Percentiles rank a stretch among this genome's conserved stretches.
phyloP scores from a whole-genome alignment of 78 protist species.

The Speleostelium caveatum region DNA sequence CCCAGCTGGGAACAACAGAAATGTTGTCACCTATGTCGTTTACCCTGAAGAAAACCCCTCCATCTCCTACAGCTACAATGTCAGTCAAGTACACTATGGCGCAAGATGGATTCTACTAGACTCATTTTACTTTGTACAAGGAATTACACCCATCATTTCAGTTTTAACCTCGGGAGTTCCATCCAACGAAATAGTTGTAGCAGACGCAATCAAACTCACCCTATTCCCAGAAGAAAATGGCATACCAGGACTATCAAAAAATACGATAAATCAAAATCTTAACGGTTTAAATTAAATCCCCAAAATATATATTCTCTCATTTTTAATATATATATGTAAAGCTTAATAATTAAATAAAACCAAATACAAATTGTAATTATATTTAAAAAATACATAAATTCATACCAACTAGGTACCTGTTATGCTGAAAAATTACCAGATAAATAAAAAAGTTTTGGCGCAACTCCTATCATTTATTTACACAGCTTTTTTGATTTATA shows the following conservation, averaged over 20 bases:
- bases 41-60: neutral
- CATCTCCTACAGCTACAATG: neutral
- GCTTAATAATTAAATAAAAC: too few species aligned
- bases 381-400: too few species aligned
- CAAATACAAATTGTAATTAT: too few species aligned
- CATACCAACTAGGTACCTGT: too few species aligned
- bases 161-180: neutral
- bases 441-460: too few species aligned
- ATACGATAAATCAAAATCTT: too few species aligned
- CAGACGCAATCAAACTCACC: constrained; percentile 59
- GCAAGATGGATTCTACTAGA: constrained; percentile 70
- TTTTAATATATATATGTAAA: too few species aligned
- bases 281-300: too few species aligned
- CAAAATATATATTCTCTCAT: too few species aligned
- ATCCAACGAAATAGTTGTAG: constrained; percentile 5
- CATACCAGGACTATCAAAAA: constrained; percentile 60
- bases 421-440: too few species aligned
- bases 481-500: too few species aligned
- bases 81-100: constrained; percentile 67
- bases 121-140: constrained; percentile 26
- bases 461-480: too few species aligned
- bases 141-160: constrained; percentile 26
- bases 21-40: constrained; percentile 10
- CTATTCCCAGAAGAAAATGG: constrained; percentile 43
- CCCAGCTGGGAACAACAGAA: constrained; percentile 19